Base-by-base conservation (phyloP, 2,329 filamentous ascomycete species). In the Epicoccum nigrum region DNA sequence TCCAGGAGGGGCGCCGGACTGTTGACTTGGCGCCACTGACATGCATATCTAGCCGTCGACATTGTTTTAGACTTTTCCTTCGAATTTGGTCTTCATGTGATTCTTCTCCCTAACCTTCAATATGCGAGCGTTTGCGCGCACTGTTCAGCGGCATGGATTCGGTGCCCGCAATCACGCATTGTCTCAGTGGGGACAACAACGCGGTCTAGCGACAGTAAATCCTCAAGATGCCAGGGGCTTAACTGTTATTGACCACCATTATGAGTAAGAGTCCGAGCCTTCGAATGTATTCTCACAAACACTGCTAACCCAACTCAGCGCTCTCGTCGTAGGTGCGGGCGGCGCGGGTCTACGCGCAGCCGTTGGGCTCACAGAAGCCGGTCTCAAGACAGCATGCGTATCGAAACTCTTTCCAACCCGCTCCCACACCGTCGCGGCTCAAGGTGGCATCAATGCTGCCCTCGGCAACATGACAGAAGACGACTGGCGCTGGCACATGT, bases 341-440 rank as follows among this genome's bases (percentile, higher is more conserved):
- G 84, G 84, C 65, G 83, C 84, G 55, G 84, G 84, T 66, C 75
- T 87, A 32, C 79, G 84, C 64, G 84, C 84, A 43, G 83, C 84
- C 51, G 83, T 86, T 62, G 84, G 84, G 61, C 76, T 87, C 33
- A 83, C 84, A 25, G 83, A 86, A 73, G 81, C 82, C 58, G 84
- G 84, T 7, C 80, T 86, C 64, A 84, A 86, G 60, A 86, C 83
- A 54, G 84, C 84, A 55, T 86, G 84, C 73, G 79, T 87, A 56
- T 82, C 82, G 23, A 86, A 86, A 68, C 76, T 86, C 27, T 86
- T 86, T 68, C 83, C 83, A 25, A 86, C 84, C 15, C 76, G 84
- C 73, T 83, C 79, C 60, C 84, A 86, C 71, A 87, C 84, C 9
- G 84, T 86, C 51, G 84, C 84, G n/a, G 84, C 84, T 19, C 84